phyloP scores from a whole-genome alignment of 164 flowering plant genomes.

The Berberis thunbergii region DNA sequence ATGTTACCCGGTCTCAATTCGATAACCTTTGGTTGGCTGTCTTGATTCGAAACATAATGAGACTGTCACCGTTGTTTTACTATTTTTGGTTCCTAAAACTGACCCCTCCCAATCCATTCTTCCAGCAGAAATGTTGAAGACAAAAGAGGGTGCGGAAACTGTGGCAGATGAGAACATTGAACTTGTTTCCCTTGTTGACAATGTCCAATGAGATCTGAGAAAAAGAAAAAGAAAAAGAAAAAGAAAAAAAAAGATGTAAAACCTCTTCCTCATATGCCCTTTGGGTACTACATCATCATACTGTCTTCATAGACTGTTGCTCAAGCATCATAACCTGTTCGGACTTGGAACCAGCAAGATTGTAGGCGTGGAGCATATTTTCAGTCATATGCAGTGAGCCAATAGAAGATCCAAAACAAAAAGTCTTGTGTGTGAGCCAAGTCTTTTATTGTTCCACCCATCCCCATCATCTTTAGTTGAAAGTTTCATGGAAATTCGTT shows the following conservation, averaged over 20 bases:
- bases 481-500: constrained; percentile 2
- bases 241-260: background rate
- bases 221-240: background rate
- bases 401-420: background rate
- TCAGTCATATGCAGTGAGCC: background rate
- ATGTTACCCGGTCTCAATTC: constrained; percentile 60
- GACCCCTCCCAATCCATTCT: constrained; percentile 54
- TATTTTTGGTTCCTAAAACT: constrained; percentile 68
- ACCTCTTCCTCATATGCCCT: no score
- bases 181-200: constrained; percentile 48
- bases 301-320: background rate
- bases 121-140: constrained; percentile 29
- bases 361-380: background rate
- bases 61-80: constrained; percentile 56
- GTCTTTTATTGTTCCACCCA: constrained; percentile 5
- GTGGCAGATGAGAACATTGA: constrained; percentile 35
- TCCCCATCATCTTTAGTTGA: constrained; percentile 1
- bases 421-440: background rate
- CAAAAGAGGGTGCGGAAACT: constrained; percentile 24
- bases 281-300: background rate
- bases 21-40: constrained; percentile 79
- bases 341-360: background rate
- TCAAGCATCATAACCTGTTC: background rate
- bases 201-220: constrained; percentile 1
- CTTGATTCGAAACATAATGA: constrained; percentile 58